Evolutionary conservation across 371 early-diverging fungal genomes (phyloP).

Genomic region (Blakeslea trispora): DNA sequence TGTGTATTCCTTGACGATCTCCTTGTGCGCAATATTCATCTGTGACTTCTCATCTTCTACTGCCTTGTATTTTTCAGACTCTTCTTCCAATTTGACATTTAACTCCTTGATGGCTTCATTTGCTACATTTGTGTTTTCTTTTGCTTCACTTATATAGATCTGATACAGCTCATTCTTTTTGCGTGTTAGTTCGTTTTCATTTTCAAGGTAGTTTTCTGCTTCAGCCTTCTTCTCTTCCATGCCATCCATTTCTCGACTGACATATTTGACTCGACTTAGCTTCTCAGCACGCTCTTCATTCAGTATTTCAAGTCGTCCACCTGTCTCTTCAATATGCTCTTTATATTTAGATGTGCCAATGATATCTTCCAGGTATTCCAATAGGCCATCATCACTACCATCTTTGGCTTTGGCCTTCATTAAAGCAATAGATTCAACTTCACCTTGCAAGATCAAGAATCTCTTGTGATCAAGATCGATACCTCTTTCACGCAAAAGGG

Average conservation of each 20-base stretch:
- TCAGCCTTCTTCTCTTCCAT: conserved; percentile 83
- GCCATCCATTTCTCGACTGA: conserved; percentile 78
- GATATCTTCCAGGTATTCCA: conserved; percentile 99
- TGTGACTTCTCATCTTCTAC: conserved; percentile 58
- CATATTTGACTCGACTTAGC: conserved; percentile 82
- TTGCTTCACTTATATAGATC: conserved; percentile 56
- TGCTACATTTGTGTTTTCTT: conserved; percentile 46
- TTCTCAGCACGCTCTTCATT: conserved; percentile 83
- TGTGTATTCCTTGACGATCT: conserved; percentile 64
- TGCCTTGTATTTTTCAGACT: conserved; percentile 56
- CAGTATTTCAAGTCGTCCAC: conserved; percentile 66
- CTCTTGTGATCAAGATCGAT: conserved; percentile 99
- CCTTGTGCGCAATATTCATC: conserved; percentile 58
- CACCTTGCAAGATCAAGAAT: conserved; percentile 99
- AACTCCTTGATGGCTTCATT: conserved; percentile 52
- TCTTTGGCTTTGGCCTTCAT: conserved; percentile 98
- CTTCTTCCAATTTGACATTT: conserved; percentile 55
- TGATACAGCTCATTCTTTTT: conserved; percentile 82
- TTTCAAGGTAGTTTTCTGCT: conserved; percentile 77
- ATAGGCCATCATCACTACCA: conserved; percentile 94
- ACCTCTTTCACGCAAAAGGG: conserved; percentile 84
- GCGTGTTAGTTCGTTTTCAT: conserved; percentile 76
- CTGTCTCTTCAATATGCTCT: conserved; percentile 82
- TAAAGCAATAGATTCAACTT: conserved; percentile 98
- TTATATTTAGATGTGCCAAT: conserved; percentile 97